Conservation (phyloP, 2,329 filamentous ascomycete species). For the Claviceps sp. region DNA sequence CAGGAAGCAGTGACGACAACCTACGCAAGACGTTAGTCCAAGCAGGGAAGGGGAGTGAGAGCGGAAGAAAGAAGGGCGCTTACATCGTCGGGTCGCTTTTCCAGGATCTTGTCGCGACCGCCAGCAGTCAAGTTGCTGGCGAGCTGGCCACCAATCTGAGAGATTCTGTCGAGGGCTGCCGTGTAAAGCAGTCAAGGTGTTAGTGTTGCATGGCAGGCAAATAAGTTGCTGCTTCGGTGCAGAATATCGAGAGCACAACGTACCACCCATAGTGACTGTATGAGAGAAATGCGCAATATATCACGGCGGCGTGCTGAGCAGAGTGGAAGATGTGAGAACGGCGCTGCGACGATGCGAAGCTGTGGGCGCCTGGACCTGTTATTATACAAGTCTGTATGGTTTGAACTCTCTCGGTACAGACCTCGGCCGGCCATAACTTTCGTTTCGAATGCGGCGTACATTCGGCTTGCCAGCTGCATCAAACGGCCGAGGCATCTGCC, state of each 20-base stretch:
- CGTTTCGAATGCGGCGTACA: background rate
- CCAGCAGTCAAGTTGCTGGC: constrained; percentile 43
- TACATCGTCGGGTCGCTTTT: constrained; percentile 58
- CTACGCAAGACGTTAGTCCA: constrained; percentile 24
- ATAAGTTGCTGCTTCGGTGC: background rate
- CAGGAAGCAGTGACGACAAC: constrained; percentile 88
- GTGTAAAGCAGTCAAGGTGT: constrained; percentile 12
- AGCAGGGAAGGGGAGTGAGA: background rate
- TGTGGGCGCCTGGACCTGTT: constrained; percentile 2
- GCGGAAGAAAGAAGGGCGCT: constrained; percentile 7
- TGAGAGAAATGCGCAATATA: background rate
- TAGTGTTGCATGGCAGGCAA: background rate
- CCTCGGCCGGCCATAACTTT: background rate
- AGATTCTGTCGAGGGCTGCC: constrained; percentile 42
- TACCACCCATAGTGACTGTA: constrained; percentile 23
- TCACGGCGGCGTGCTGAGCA: background rate
- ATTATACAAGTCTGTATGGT: constrained; percentile 1
- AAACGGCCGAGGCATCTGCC: constrained; percentile 6
- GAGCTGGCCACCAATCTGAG: constrained; percentile 50
- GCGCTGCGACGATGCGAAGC: background rate
- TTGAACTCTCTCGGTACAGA: constrained; percentile 4
- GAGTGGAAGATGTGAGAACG: background rate
- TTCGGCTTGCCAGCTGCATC: constrained; percentile 2
- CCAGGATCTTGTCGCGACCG: constrained; percentile 42
- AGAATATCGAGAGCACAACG: constrained; percentile 8